Conservation (phyloP, 805 yeast species). For the Cyberlindnera meyerae region DNA sequence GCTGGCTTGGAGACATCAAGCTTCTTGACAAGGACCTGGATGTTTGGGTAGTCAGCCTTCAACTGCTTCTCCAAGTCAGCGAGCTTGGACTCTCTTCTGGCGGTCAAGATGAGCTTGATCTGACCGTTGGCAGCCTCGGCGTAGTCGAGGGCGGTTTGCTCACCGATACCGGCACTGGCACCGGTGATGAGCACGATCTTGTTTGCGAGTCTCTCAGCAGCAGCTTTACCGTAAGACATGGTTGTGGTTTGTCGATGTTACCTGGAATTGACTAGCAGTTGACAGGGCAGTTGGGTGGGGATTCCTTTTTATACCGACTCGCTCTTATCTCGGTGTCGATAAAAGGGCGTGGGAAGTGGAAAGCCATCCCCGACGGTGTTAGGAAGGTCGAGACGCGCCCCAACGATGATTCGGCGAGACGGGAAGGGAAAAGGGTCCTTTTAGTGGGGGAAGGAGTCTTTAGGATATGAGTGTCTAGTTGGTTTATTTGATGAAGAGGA, state of each 20-base stretch:
- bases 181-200: constrained; percentile 85
- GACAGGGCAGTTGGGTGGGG: too few species aligned
- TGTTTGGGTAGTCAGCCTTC: constrained; percentile 39
- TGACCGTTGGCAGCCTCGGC: constrained; percentile 75
- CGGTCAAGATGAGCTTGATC: constrained; percentile 66
- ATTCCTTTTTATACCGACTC: too few species aligned
- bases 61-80: constrained; percentile 45
- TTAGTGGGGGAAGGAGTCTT: too few species aligned
- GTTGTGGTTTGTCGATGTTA: background rate
- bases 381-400: too few species aligned
- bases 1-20: constrained; percentile 57
- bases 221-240: constrained; percentile 66
- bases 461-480: too few species aligned
- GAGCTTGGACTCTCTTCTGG: constrained; percentile 67
- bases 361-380: too few species aligned
- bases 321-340: too few species aligned
- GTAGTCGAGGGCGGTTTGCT: constrained; percentile 83
- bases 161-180: constrained; percentile 94
- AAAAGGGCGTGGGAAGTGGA: too few species aligned
- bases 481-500: too few species aligned
- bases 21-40: constrained; percentile 40
- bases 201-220: constrained; percentile 75
- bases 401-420: too few species aligned
- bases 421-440: too few species aligned
- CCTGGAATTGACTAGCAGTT: too few species aligned